Percentiles rank a stretch among this genome's conserved stretches.
phyloP scores from a whole-genome alignment of 2,329 filamentous ascomycete genomes.

The Ophiostoma tasmaniense region DNA sequence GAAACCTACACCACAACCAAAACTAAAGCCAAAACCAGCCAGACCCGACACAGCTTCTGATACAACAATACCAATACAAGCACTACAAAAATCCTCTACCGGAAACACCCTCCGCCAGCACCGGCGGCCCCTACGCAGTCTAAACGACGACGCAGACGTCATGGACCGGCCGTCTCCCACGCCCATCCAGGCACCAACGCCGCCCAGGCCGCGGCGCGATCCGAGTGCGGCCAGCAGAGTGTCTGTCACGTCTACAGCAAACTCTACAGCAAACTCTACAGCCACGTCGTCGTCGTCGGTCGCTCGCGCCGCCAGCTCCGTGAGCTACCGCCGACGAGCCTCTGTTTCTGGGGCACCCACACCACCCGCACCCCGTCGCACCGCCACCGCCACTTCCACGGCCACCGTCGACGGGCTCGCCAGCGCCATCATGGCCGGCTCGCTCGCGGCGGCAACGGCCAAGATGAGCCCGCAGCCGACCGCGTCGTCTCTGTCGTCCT shows the following conservation, averaged over 20 bases:
- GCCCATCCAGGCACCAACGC: not conserved
- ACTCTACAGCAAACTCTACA: not conserved
- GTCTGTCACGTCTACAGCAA: not conserved
- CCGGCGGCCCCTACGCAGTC: slow-evolving; percentile 1
- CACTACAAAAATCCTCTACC: not conserved
- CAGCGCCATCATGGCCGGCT: slow-evolving; percentile 66
- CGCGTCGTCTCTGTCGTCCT: slow-evolving; percentile 27
- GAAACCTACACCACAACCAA: not conserved
- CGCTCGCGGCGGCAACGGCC: slow-evolving; percentile 51
- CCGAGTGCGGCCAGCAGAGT: not conserved
- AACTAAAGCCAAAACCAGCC: not conserved
- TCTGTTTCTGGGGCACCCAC: not conserved
- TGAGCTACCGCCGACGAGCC: not conserved
- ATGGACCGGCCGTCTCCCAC: slow-evolving; percentile 5
- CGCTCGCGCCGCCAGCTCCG: not conserved
- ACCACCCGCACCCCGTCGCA: slow-evolving; percentile 3
- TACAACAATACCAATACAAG: not conserved
- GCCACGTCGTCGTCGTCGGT: not conserved
- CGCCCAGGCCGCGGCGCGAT: slow-evolving; percentile 8
- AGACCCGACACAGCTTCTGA: not conserved
- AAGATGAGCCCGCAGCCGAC: not conserved
- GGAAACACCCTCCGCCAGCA: not conserved
- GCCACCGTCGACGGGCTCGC: slow-evolving; percentile 60
- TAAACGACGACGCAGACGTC: slow-evolving; percentile 12
- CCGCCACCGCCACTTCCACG: slow-evolving; percentile 31